A percentile compares a stretch with the other conserved stretches of the same genome.
Conservation (phyloP, 805 yeast species). For the Candida loeiensis region DNA sequence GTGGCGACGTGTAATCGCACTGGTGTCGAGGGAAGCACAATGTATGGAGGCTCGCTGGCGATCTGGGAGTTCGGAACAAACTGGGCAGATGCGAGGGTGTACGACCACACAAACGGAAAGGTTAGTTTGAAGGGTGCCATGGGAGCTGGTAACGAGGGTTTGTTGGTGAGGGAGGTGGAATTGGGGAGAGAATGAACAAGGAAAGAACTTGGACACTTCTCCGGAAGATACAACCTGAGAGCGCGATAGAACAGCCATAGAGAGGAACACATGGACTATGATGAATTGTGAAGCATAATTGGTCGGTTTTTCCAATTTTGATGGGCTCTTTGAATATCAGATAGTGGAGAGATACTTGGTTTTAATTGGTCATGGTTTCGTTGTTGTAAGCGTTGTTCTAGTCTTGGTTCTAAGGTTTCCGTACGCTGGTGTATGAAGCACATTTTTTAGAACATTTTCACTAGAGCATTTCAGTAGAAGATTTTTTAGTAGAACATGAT, state of each 20-base stretch:
- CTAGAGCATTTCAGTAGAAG: too few relatives aligned
- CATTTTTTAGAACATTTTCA: too few relatives aligned
- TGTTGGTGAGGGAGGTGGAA: conserved; percentile 57
- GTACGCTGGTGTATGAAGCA: too few relatives aligned
- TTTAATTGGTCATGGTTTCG: too few relatives aligned
- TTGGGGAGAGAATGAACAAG: conserved; percentile 13
- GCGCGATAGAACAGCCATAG: background rate
- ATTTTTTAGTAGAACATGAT: too few relatives aligned
- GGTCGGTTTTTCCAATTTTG: too few relatives aligned
- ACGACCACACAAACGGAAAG: conserved; percentile 45
- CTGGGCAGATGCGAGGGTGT: conserved; percentile 25
- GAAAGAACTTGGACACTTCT: background rate
- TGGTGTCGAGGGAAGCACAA: conserved; percentile 69
- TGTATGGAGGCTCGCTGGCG: conserved; percentile 65
- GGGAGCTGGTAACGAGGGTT: conserved; percentile 65
- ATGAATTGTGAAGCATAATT: background rate
- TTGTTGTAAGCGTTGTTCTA: too few relatives aligned
- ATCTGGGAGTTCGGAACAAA: conserved; percentile 45
- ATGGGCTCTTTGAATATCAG: too few relatives aligned
- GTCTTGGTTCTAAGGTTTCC: too few relatives aligned
- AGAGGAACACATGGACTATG: background rate
- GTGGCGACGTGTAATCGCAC: conserved; percentile 65
- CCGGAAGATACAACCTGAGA: background rate
- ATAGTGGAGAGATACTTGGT: too few relatives aligned
- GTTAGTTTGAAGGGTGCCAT: conserved; percentile 54